Base-by-base conservation (phyloP, 2,329 filamentous ascomycete species). In the Exophiala viscosa region DNA sequence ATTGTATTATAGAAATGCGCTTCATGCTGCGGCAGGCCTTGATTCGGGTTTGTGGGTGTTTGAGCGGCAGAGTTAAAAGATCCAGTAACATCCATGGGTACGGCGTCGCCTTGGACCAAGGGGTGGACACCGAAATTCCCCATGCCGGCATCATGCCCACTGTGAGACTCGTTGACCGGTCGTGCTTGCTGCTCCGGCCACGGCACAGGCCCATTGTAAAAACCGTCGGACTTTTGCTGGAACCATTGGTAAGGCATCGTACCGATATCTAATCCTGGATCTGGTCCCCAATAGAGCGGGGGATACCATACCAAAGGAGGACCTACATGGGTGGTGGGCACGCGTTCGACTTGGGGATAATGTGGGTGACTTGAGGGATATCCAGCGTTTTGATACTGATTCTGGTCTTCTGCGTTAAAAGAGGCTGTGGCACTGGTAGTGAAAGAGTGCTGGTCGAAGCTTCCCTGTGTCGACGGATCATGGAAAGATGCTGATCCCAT, bases 371-470 rank as follows among this genome's bases (percentile, higher is more conserved):
- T 18, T n/a, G 43, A 20, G 8, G 33, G 23, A 41, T 52, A 59
- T 14, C 39, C 39, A 5, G 52, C 14, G 13, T 14, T 35, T 20
- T 34, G 32, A 38, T 48, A 55, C 49, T 50, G 49, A 11, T 43
- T n/a, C 33, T 49, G 52, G n/a, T 53, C 49, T 31, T 32, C 35
- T 5, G 41, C 46, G 10, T 31, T 39, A 18, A 59, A 56, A 3
- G 56, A 54, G 8, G 50, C 49, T 5, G 50, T n/a, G 18, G 46
- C 50, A 39, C 50, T 50, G 13, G 31, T 40, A 4, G 50, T 39
- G 13, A 48, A 52, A 9, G 53, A 44, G 28, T 20, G 42, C 28
- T 46, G 45, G 3, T 54, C 50, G 13, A 59, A 50, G 31, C 49
- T 52, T 15, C 34, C 32, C 14, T 42, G 47, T 1, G 35, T 14